These are phyloP conservation scores for Jaenimonas drosophilae DNA, from an alignment of 208 protist species.

Conservation along the genomic window DNA sequence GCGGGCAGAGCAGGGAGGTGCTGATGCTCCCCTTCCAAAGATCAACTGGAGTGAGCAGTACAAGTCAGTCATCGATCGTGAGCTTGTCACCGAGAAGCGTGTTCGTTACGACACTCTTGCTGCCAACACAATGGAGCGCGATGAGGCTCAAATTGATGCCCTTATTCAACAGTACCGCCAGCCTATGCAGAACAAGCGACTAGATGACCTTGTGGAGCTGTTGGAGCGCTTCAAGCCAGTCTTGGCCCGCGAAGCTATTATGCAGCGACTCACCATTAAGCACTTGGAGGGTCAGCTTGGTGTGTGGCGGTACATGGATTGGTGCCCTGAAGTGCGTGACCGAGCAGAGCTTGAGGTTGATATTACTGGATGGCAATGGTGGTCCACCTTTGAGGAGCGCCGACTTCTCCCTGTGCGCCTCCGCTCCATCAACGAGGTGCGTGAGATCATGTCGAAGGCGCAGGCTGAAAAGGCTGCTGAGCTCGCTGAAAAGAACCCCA, in stretches of 20 bases:
- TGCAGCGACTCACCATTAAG: constrained; percentile 89
- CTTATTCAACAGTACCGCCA: constrained; percentile 81
- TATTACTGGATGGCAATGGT: constrained; percentile 81
- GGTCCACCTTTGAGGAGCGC: constrained; percentile 78
- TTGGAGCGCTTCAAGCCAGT: constrained; percentile 91
- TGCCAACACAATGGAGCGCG: constrained; percentile 61
- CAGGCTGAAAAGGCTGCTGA: constrained; percentile 72
- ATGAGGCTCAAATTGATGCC: constrained; percentile 81
- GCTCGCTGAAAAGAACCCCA: constrained; percentile 26
- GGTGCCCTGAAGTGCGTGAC: constrained; percentile 89
- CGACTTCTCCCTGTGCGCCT: constrained; percentile 80
- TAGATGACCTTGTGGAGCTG: constrained; percentile 82
- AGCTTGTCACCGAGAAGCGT: constrained; percentile 85
- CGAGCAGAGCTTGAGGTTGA: constrained; percentile 86
- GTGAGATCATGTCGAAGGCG: constrained; percentile 79
- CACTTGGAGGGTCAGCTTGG: constrained; percentile 89
- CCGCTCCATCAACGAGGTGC: constrained; percentile 83
- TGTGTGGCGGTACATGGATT: constrained; percentile 91
- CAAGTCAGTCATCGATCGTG: constrained; percentile 60
- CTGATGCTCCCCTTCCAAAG: constrained; percentile 48
- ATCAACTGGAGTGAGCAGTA: constrained; percentile 81
- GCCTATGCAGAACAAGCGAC: constrained; percentile 72
- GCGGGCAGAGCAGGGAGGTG: constrained; percentile 44
- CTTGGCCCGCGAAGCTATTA: constrained; percentile 86
- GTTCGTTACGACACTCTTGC: constrained; percentile 80